A percentile compares a stretch with the other conserved stretches of the same genome.
Evolutionary conservation across 2,329 filamentous ascomycete species (phyloP).

Genomic region (Mollisia scopiformis): DNA sequence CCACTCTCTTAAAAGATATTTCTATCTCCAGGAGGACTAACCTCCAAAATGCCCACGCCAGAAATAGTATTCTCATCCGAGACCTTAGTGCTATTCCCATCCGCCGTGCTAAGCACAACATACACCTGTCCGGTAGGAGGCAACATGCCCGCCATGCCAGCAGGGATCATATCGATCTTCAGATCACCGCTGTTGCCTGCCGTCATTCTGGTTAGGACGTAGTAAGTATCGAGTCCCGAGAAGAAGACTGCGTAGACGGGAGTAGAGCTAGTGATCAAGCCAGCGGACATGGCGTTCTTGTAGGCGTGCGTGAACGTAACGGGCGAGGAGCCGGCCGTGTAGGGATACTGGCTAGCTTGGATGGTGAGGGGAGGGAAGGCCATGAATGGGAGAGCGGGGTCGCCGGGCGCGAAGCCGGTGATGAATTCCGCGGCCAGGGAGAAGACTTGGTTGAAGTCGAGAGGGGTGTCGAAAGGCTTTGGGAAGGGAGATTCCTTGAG

Average conservation of each 20-base stretch:
- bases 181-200: conserved; percentile 25
- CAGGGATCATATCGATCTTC: conserved; percentile 27
- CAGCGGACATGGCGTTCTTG: conserved; percentile 22
- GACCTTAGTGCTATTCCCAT: conserved; percentile 34
- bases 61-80: conserved; percentile 43
- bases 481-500: conserved; percentile 56
- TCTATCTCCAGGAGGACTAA: conserved; percentile 15
- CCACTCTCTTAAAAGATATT: not conserved
- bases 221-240: conserved; percentile 33
- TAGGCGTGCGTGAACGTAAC: conserved; percentile 29
- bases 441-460: conserved; percentile 61
- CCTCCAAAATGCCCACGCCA: conserved; percentile 42
- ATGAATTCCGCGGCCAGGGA: conserved; percentile 68
- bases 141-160: conserved; percentile 7
- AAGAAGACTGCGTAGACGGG: conserved; percentile 33
- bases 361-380: conserved; percentile 56
- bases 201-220: conserved; percentile 20
- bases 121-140: conserved; percentile 42
- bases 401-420: conserved; percentile 53
- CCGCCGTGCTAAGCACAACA: conserved; percentile 42
- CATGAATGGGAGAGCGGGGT: conserved; percentile 59
- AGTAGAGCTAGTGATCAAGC: conserved; percentile 12
- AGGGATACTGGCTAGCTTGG: conserved; percentile 23
- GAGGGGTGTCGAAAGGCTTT: conserved; percentile 61
- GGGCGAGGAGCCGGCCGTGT: conserved; percentile 21